phyloP scores from a whole-genome alignment of 352 stramenopile genomes.

The Phytophthora ohioensis region DNA sequence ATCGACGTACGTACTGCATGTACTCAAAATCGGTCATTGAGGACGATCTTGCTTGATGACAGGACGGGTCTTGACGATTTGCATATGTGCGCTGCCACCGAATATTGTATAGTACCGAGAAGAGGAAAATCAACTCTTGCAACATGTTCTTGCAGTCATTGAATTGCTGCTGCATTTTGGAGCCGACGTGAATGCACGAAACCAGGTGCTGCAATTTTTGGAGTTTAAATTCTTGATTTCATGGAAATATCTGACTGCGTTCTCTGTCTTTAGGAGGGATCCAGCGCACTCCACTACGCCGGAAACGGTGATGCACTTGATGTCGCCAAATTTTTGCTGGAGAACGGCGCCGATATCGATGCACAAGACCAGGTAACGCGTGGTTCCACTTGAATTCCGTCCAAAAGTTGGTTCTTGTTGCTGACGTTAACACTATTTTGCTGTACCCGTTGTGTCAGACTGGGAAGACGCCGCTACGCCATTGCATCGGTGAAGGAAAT shows the following conservation, averaged over 20 bases:
- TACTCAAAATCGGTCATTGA: not conserved
- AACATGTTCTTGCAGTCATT: constrained; percentile 12
- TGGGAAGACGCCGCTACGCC: constrained; percentile 32
- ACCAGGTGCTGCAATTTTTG: constrained; percentile 6
- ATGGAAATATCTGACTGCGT: not conserved
- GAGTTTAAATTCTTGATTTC: not conserved
- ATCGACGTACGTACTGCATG: constrained; percentile 29
- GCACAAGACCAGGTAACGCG: constrained; percentile 17
- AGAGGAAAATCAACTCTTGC: constrained; percentile 15
- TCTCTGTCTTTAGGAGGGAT: constrained; percentile 26
- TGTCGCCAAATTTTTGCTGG: constrained; percentile 22
- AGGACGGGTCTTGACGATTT: constrained; percentile 15
- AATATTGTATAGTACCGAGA: constrained; percentile 19
- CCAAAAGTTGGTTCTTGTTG: not conserved
- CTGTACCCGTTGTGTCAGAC: constrained; percentile 15
- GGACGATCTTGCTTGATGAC: not conserved
- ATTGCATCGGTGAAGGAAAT: constrained; percentile 29
- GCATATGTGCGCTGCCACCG: not conserved
- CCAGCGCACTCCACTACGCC: constrained; percentile 26
- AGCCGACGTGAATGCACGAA: constrained; percentile 18
- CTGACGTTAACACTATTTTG: not conserved
- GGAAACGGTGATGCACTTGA: constrained; percentile 27
- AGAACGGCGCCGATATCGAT: constrained; percentile 15
- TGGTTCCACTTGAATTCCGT: not conserved
- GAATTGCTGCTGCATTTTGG: constrained; percentile 19